Percentiles rank a stretch among this genome's conserved stretches.
Conservation (phyloP, 116 monocot species). For the Cymodocea nodosa region DNA sequence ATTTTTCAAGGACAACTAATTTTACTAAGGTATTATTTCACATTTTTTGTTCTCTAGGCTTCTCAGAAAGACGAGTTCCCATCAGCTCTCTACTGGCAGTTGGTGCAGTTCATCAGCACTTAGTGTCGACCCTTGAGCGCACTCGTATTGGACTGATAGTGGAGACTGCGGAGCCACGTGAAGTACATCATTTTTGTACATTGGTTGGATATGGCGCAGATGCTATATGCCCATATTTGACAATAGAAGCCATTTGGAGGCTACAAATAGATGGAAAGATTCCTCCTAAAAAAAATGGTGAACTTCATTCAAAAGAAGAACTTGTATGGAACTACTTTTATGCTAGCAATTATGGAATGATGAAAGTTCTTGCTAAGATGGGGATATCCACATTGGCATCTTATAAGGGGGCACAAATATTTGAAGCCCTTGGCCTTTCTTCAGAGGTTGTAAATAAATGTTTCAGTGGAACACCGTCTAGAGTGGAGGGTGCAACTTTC, state of each 20-base stretch:
- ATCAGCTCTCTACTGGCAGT: slow-evolving; percentile 93
- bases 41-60: slow-evolving; percentile 22
- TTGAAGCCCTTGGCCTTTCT: slow-evolving; percentile 94
- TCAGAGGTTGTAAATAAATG: slow-evolving; percentile 79
- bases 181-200: slow-evolving; percentile 99
- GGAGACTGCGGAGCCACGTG: slow-evolving; percentile 97
- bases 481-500: slow-evolving; percentile 92
- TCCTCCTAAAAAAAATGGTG: slow-evolving; percentile 59
- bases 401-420: slow-evolving; percentile 98
- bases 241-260: slow-evolving; percentile 83
- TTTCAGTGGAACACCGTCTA: slow-evolving; percentile 85
- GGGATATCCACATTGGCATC: slow-evolving; percentile 97
- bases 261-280: slow-evolving; percentile 93
- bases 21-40: neutral
- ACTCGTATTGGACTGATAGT: slow-evolving; percentile 79
- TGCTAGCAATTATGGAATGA: slow-evolving; percentile 89
- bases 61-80: slow-evolving; percentile 75
- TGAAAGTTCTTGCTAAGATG: slow-evolving; percentile 99
- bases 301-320: slow-evolving; percentile 48
- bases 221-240: slow-evolving; percentile 95
- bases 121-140: slow-evolving; percentile 84
- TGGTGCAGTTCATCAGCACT: slow-evolving; percentile 95
- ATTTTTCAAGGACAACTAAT: neutral
- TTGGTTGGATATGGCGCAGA: slow-evolving; percentile 96
- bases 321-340: slow-evolving; percentile 82